phyloP scores from a whole-genome alignment of 1,284 basidiomycete species.

The Sphaerobolus stellatus region DNA sequence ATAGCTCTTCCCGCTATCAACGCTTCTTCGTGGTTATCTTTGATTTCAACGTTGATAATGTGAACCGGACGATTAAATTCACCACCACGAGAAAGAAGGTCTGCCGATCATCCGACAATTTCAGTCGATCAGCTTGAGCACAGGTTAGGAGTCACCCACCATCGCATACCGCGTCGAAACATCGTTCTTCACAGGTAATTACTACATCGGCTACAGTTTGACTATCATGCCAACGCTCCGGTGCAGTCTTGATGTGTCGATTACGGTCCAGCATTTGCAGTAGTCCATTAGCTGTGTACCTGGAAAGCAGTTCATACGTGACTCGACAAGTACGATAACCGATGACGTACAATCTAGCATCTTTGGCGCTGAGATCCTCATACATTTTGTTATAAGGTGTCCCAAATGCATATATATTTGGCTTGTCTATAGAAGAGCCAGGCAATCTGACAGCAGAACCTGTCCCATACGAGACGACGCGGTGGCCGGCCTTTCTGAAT shows the following conservation, averaged over 20 bases:
- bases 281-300: slow-evolving; percentile 95
- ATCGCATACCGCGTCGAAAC: slow-evolving; percentile 98
- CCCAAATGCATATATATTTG: slow-evolving; percentile 96
- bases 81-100: slow-evolving; percentile 84
- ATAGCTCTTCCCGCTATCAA: slow-evolving; percentile 94
- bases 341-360: slow-evolving; percentile 72
- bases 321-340: slow-evolving; percentile 6
- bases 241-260: slow-evolving; percentile 86
- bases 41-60: slow-evolving; percentile 98
- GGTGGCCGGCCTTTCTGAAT: slow-evolving; percentile 79
- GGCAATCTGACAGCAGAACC: slow-evolving; percentile 96
- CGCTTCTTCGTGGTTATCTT: slow-evolving; percentile 99
- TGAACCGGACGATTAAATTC: slow-evolving; percentile 95
- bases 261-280: slow-evolving; percentile 98
- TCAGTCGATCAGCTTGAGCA: slow-evolving; percentile 12
- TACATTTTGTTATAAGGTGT: slow-evolving; percentile 99
- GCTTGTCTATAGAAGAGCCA: slow-evolving; percentile 94
- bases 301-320: slow-evolving; percentile 32
- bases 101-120: slow-evolving; percentile 42
- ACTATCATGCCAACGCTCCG: slow-evolving; percentile 96
- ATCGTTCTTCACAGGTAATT: slow-evolving; percentile 98
- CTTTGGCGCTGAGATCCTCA: slow-evolving; percentile 87
- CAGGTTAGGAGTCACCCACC: slow-evolving; percentile 54
- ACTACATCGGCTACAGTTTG: slow-evolving; percentile 89
- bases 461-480: slow-evolving; percentile 93